A percentile compares a stretch with the other conserved stretches of the same genome.
These are phyloP conservation scores for Phytophthora tentaculata DNA, from an alignment of 352 stramenopile species.

Conservation along the genomic window DNA sequence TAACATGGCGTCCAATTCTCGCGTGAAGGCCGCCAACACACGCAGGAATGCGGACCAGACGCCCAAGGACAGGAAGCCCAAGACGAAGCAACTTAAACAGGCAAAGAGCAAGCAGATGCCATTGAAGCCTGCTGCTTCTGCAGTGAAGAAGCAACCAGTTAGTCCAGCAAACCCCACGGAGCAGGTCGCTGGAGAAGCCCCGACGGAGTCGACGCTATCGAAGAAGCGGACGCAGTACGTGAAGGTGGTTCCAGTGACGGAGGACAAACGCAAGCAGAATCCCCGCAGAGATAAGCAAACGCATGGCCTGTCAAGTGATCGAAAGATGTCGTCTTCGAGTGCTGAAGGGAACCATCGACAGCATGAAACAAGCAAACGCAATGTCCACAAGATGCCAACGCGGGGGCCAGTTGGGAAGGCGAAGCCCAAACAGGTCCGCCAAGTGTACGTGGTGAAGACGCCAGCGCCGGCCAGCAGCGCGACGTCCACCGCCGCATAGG, in stretches of 20 bases:
- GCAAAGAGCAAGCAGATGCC: constrained; percentile 12
- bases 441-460: constrained; percentile 52
- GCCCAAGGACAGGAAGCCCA: constrained; percentile 19
- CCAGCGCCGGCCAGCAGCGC: constrained; percentile 13
- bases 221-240: constrained; percentile 17
- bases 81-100: constrained; percentile 15
- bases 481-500: constrained; percentile 30
- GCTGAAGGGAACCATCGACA: not conserved
- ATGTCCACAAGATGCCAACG: constrained; percentile 8
- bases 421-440: constrained; percentile 28
- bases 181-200: constrained; percentile 33
- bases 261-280: constrained; percentile 12
- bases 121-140: constrained; percentile 7
- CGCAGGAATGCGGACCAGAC: constrained; percentile 1
- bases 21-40: constrained; percentile 3
- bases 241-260: constrained; percentile 3
- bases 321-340: constrained; percentile 4
- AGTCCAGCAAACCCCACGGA: constrained; percentile 7
- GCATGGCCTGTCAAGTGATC: constrained; percentile 7
- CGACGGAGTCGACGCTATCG: constrained; percentile 15
- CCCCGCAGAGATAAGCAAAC: constrained; percentile 2
- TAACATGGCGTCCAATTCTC: constrained; percentile 5
- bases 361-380: constrained; percentile 8
- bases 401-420: constrained; percentile 5
- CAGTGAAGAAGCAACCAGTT: not conserved